A percentile compares a stretch with the other conserved stretches of the same genome.
These are phyloP conservation scores for Gossypium anomalum DNA, from an alignment of 345 rosid genomes.

Conservation along the genomic window DNA sequence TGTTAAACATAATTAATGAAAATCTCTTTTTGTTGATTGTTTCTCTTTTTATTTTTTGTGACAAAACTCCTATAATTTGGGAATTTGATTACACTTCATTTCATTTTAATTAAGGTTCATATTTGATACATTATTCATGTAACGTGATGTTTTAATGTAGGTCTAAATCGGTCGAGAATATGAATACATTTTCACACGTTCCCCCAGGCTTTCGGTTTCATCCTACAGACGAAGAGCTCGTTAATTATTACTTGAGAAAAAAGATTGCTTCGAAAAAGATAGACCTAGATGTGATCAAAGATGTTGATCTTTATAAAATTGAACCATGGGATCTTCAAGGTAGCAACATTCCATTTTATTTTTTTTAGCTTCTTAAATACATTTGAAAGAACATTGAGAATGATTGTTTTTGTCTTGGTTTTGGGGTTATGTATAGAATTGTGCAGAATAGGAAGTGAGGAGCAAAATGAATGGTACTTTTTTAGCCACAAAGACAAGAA, in stretches of 20 bases:
- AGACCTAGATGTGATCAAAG: constrained; percentile 69
- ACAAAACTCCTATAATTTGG: too few relatives aligned
- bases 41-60: not conserved
- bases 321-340: constrained; percentile 89
- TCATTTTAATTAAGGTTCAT: too few relatives aligned
- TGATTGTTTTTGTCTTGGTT: not conserved
- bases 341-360: constrained; percentile 9
- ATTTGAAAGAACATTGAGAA: not conserved
- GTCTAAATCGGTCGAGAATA: constrained; percentile 19
- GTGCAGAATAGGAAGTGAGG: constrained; percentile 83
- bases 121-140: not conserved
- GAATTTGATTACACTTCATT: too few relatives aligned
- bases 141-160: constrained; percentile 24
- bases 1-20: not conserved
- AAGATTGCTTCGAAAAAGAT: constrained; percentile 61
- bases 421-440: constrained; percentile 34
- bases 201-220: constrained; percentile 83
- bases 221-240: constrained; percentile 82
- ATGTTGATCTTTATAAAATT: constrained; percentile 72
- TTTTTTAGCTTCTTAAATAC: not conserved
- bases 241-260: constrained; percentile 63
- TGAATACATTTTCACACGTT: constrained; percentile 57
- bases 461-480: constrained; percentile 96
- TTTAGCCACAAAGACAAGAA: constrained; percentile 98
- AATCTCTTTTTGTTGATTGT: not conserved